Percentiles rank a stretch among this genome's conserved stretches.
phyloP scores from a whole-genome alignment of 1,139 yeast species.

The Ashbya aceris region DNA sequence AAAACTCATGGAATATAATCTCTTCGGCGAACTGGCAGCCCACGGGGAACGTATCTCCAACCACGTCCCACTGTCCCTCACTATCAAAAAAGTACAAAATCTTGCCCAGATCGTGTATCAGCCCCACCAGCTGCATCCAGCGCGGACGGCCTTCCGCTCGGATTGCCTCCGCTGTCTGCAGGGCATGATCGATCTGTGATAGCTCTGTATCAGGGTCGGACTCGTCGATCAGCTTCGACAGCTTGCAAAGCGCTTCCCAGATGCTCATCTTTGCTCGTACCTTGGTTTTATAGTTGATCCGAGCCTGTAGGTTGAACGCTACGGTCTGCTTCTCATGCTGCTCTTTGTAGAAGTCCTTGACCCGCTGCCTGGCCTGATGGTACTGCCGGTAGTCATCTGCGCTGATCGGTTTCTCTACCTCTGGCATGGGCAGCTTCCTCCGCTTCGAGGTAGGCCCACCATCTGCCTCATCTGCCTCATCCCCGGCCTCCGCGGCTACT shows the following conservation, averaged over 20 bases:
- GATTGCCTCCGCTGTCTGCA: conserved; percentile 71
- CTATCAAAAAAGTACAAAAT: conserved; percentile 61
- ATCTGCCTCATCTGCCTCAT: conserved; percentile 4
- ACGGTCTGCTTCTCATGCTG: conserved; percentile 67
- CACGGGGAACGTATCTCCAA: conserved; percentile 70
- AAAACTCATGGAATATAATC: conserved; percentile 54
- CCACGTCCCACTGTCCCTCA: conserved; percentile 76
- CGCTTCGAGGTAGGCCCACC: conserved; percentile 7
- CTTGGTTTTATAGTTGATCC: conserved; percentile 61
- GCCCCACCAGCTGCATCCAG: conserved; percentile 69
- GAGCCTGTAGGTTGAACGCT: conserved; percentile 61
- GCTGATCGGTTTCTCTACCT: neutral
- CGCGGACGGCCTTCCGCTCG: conserved; percentile 58
- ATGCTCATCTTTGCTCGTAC: conserved; percentile 55
- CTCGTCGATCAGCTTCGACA: conserved; percentile 57
- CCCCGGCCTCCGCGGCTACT: neutral
- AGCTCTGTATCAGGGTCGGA: conserved; percentile 70
- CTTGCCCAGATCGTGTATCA: conserved; percentile 65
- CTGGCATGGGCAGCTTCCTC: neutral
- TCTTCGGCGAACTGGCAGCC: conserved; percentile 57
- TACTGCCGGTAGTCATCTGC: conserved; percentile 46
- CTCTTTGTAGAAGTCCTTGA: conserved; percentile 55
- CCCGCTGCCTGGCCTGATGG: conserved; percentile 62
- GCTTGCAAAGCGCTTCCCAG: conserved; percentile 61
- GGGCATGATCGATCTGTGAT: conserved; percentile 66